Evolutionary conservation across 768 basidiomycete genomes (phyloP).

Genomic region (Pleurotus cornucopiae): DNA sequence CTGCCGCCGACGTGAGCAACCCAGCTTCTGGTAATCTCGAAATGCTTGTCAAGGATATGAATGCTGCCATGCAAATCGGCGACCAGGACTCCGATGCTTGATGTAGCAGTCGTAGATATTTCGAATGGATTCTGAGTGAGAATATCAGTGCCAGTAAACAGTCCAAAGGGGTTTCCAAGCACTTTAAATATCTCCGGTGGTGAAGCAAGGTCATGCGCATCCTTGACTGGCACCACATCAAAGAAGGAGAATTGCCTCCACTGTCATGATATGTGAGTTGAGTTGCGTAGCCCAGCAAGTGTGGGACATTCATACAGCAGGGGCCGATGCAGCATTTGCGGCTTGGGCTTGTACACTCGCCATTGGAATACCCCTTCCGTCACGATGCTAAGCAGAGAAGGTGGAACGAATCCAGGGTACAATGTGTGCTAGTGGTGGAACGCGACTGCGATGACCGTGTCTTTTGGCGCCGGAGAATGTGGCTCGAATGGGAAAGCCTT

Average conservation of each 20-base stretch:
- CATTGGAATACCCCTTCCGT: neutral
- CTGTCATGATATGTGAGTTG: conserved; percentile 29
- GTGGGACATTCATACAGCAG: conserved; percentile 15
- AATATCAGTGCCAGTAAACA: neutral
- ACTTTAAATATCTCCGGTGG: conserved; percentile 81
- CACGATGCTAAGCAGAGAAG: neutral
- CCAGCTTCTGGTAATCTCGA: conserved; percentile 72
- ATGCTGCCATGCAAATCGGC: conserved; percentile 86
- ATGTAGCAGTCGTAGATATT: conserved; percentile 65
- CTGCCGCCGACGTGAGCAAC: conserved; percentile 74
- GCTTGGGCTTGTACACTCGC: conserved; percentile 3
- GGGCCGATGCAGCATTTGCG: conserved; percentile 14
- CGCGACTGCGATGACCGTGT: neutral
- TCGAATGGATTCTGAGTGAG: conserved; percentile 52
- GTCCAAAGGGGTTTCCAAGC: neutral
- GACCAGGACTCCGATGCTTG: conserved; percentile 64
- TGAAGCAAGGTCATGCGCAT: conserved; percentile 69
- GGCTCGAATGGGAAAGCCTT: neutral
- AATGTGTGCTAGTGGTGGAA: neutral
- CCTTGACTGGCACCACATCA: conserved; percentile 70
- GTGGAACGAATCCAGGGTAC: neutral
- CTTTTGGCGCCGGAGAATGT: neutral
- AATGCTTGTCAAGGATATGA: conserved; percentile 70
- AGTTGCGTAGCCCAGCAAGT: neutral
- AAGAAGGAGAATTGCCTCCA: conserved; percentile 94